phyloP scores from a whole-genome alignment of 495 filamentous ascomycete species.

The Penicillium longicatenatum region DNA sequence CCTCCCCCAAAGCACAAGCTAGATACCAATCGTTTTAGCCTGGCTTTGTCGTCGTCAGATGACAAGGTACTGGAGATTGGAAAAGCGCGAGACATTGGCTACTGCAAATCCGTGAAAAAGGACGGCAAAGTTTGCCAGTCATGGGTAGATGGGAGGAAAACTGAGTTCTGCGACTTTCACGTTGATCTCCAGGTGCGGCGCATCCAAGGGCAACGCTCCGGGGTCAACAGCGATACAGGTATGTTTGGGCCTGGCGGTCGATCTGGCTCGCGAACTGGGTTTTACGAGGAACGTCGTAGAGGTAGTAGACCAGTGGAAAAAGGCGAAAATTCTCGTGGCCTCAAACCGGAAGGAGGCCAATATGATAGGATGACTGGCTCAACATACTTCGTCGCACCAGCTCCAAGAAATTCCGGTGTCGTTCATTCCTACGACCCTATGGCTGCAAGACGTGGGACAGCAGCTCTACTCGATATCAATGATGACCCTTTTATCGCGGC shows the following conservation, averaged over 20 bases:
- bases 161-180: slow-evolving; percentile 92
- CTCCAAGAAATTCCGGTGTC: slow-evolving; percentile 30
- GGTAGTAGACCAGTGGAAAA: not conserved
- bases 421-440: slow-evolving; percentile 28
- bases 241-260: slow-evolving; percentile 52
- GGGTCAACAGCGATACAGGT: slow-evolving; percentile 65
- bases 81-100: slow-evolving; percentile 79
- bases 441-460: slow-evolving; percentile 50
- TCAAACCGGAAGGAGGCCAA: slow-evolving; percentile 48
- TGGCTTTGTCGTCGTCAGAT: slow-evolving; percentile 78
- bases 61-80: slow-evolving; percentile 93
- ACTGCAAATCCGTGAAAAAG: slow-evolving; percentile 80
- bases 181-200: slow-evolving; percentile 76
- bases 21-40: slow-evolving; percentile 78
- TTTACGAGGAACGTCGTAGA: slow-evolving; percentile 30
- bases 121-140: slow-evolving; percentile 77
- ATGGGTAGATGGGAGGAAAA: slow-evolving; percentile 88
- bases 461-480: slow-evolving; percentile 68
- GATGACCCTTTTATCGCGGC: slow-evolving; percentile 56
- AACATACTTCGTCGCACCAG: slow-evolving; percentile 58
- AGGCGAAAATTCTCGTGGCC: slow-evolving; percentile 17
- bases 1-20: slow-evolving; percentile 71
- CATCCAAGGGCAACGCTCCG: slow-evolving; percentile 70
- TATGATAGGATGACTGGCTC: slow-evolving; percentile 63
- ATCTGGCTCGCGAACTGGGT: slow-evolving; percentile 45